phyloP scores from a whole-genome alignment of 1,284 basidiomycete species.

The Sphagnurus paluster region DNA sequence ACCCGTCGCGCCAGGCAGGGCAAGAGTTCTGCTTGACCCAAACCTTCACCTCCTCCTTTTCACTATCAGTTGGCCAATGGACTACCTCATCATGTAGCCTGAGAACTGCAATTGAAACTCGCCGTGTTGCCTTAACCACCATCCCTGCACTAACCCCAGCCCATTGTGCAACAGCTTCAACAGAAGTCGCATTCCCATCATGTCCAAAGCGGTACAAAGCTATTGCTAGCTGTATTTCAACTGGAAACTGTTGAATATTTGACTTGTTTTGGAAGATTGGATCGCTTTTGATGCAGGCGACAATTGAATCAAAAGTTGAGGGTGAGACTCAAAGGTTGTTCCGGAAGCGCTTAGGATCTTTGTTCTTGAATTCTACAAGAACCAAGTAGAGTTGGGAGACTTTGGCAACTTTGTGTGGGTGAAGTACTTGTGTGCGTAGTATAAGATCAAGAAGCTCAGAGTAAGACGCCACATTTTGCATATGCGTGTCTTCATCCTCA shows the following conservation, averaged over 20 bases:
- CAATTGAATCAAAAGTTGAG: constrained; percentile 4
- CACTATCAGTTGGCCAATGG: constrained; percentile 16
- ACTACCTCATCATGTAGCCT: constrained; percentile 18
- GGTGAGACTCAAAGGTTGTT: constrained; percentile 5
- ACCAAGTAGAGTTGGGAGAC: too few relatives aligned
- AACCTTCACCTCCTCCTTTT: constrained; percentile 25
- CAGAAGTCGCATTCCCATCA: constrained; percentile 30
- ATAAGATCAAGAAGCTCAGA: too few relatives aligned
- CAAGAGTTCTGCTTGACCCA: constrained; percentile 30
- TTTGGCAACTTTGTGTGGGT: too few relatives aligned
- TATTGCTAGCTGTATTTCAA: constrained; percentile 32
- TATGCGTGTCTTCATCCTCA: too few relatives aligned
- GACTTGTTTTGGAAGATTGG: constrained; percentile 1
- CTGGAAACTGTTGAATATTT: constrained; percentile 15
- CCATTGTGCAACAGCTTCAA: constrained; percentile 25
- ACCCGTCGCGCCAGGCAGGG: constrained; percentile 31
- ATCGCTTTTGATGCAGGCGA: background rate
- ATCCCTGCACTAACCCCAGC: constrained; percentile 32
- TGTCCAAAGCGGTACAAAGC: constrained; percentile 32
- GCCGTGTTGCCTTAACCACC: constrained; percentile 24
- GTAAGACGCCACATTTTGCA: too few relatives aligned
- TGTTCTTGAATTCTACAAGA: too few relatives aligned
- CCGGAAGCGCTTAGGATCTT: constrained; percentile 9
- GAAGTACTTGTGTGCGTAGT: too few relatives aligned
- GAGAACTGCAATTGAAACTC: constrained; percentile 21